Evolutionary conservation across 306 rosid genomes (phyloP).

Genomic region (Purshia tridentata): DNA sequence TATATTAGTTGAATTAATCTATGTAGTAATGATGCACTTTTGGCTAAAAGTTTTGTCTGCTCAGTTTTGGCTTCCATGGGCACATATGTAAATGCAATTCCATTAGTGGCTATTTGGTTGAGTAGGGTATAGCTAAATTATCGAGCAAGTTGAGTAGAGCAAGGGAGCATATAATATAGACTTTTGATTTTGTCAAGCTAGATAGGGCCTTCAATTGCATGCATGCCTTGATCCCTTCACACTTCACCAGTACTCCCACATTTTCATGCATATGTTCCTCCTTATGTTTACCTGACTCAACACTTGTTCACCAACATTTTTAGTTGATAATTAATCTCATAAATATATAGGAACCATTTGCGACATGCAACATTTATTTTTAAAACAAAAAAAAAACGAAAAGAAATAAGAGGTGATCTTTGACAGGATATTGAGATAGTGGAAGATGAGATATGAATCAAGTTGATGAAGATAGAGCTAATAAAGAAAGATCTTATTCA

Average conservation of each 20-base stretch:
- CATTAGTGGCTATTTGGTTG: neutral
- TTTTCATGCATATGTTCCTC: constrained; percentile 18
- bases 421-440: constrained; percentile 30
- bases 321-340: neutral
- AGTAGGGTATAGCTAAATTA: neutral
- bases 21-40: neutral
- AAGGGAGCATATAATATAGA: neutral
- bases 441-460: constrained; percentile 11
- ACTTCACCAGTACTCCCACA: neutral
- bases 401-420: constrained; percentile 16
- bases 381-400: too few relatives aligned
- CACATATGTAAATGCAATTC: neutral
- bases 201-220: neutral
- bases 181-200: neutral
- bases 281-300: constrained; percentile 11
- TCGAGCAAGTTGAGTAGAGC: neutral
- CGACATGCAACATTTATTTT: too few relatives aligned
- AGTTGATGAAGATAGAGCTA: constrained; percentile 17
- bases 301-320: constrained; percentile 15
- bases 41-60: constrained; percentile 1
- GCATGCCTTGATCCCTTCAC: neutral
- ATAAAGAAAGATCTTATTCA: constrained; percentile 14
- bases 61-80: neutral
- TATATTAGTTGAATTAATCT: neutral
- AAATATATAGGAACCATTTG: too few relatives aligned